Conservation (phyloP, 1,139 yeast species). For the Groenewaldozyma auringiensis region DNA sequence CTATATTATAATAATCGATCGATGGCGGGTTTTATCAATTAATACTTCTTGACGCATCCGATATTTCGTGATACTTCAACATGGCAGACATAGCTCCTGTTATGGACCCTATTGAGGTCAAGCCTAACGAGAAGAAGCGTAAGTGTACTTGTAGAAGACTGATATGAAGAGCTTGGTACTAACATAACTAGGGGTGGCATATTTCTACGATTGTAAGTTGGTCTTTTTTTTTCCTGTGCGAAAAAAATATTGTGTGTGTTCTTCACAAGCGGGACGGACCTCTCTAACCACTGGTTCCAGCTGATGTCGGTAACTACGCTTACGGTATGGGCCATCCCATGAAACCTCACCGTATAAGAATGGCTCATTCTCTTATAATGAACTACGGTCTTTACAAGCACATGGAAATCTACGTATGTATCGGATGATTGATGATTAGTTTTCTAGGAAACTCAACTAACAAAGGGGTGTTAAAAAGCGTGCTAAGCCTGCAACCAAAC, state of each 20-base stretch:
- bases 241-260: background rate
- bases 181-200: conserved; percentile 43
- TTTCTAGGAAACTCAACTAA: too few species aligned
- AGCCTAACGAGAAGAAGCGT: conserved; percentile 51
- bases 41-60: too few species aligned
- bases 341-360: conserved; percentile 98
- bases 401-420: conserved; percentile 76
- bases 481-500: conserved; percentile 97
- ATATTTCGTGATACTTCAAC: too few species aligned
- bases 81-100: conserved; percentile 33
- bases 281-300: conserved; percentile 22
- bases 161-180: conserved; percentile 5
- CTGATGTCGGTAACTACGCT: conserved; percentile 95
- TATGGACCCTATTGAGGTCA: conserved; percentile 51
- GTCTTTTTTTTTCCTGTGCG: too few species aligned
- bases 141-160: conserved; percentile 21
- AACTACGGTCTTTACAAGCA: conserved; percentile 93
- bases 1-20: too few species aligned
- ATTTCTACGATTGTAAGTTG: conserved; percentile 47
- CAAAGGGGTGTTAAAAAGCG: conserved; percentile 33
- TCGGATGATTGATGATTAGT: too few species aligned
- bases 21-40: too few species aligned
- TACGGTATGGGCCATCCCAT: conserved; percentile 98
- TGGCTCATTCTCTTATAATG: conserved; percentile 97
- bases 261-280: too few species aligned